These are phyloP conservation scores for Sorghum bicolor DNA, from an alignment of 176 grass and related monocot species.

Conservation along the genomic window Sorghum_bicolor_NCBIv3 NC_012871.2:11457501-11458000, in stretches of 20 bases:
- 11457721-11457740: neutral
- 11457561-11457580: neutral
- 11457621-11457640: neutral
- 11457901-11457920: neutral
- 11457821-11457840: neutral
- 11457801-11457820: neutral
- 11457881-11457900: neutral
- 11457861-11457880: neutral
- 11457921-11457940: neutral
- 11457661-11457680: neutral
- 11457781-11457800: neutral
- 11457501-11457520: neutral
- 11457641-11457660: slow-evolving; percentile 4
- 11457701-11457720: neutral
- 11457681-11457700: neutral
- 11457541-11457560: neutral
- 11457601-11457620: neutral
- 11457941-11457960: neutral
- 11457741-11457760: neutral
- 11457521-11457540: neutral
- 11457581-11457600: neutral
- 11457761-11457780: neutral
- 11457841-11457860: neutral
- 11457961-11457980: neutral
- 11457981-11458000: neutral